Evolutionary conservation across 371 early-diverging fungal species (phyloP), one percentile per base, ranked within the genome.

Genomic region (Mucor lusitanicus): DNA sequence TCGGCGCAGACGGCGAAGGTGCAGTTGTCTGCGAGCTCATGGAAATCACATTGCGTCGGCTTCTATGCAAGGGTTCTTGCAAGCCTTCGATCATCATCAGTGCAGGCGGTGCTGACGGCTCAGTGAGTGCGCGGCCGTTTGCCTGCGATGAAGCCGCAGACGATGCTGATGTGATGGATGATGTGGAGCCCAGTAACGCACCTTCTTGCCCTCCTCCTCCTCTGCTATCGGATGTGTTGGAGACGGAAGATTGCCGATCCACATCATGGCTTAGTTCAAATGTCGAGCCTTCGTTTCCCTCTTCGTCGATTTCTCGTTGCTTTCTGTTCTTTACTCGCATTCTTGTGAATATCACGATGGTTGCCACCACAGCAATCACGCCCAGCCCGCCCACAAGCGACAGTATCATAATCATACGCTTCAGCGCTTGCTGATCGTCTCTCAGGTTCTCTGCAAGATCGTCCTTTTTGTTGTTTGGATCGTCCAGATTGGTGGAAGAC

Each of bases 321-420:
- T 62, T 70, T 55, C 42, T 59, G 0, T 65, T 68, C 42, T 59
- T 67, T 21, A 50, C 33, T 68, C 71, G 27, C 44, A 76, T 66
- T 25, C 66, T 33, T 3, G 63, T 70, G 23, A 76, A 71, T 23
- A 76, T 65, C n/a, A 73, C 66, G 28, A 68, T 50, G 0, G 71
- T 71, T 3, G 73, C 65, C 5, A 71, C 66, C 21, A 76, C 39
- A 23, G 76, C 71, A 48, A 76, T 63, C 23, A 73, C 69, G n/a
- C 76, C 76, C 19, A 73, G 25, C n/a, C 73, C 68, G 13, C 76
- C 76, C 12, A 76, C 73, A 17, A 76, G 53, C 1, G 71, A 70
- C 28, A 73, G 39, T 19, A 73, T 76, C 25, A 67, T 62, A 32
- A 68, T 65, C 74, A 76, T 70, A 21, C 73, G 54, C 9, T 57